Percentiles rank a stretch among this genome's conserved stretches.
Conservation (phyloP, 139 green algal genomes). For the Chlamydomonas incerta region DNA sequence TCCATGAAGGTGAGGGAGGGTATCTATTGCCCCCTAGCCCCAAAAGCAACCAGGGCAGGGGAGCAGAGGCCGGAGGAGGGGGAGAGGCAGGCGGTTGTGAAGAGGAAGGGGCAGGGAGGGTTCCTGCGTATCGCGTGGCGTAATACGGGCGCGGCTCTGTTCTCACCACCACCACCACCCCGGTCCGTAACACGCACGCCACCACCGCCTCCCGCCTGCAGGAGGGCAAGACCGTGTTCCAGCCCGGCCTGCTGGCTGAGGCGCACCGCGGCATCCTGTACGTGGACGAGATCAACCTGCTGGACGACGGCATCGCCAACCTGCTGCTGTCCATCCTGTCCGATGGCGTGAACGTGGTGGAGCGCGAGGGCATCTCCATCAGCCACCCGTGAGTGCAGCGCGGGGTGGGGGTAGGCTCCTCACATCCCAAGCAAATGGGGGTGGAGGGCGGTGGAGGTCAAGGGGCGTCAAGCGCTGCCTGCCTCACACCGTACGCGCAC, state of each 20-base stretch:
- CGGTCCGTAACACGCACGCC: no score
- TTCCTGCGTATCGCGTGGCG: no score
- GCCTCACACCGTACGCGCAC: no score
- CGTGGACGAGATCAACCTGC: slow-evolving; percentile 93
- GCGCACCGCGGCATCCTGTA: slow-evolving; percentile 92
- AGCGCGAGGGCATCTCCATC: slow-evolving; percentile 97
- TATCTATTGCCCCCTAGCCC: no score
- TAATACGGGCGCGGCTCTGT: no score
- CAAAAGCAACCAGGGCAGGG: no score
- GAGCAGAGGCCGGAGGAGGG: background rate
- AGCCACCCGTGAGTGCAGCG: slow-evolving; percentile 87
- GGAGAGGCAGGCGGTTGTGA: background rate
- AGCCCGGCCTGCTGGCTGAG: slow-evolving; percentile 96
- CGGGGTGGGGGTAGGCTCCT: background rate
- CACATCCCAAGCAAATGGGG: no score
- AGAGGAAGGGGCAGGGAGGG: no score
- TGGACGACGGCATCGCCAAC: slow-evolving; percentile 99
- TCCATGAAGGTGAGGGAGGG: slow-evolving; percentile 93
- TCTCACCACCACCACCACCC: no score
- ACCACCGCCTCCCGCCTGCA: slow-evolving; percentile 28
- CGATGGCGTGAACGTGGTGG: slow-evolving; percentile 96
- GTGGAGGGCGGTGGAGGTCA: no score
- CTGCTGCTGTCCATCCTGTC: slow-evolving; percentile 96
- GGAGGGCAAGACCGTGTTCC: slow-evolving; percentile 96
- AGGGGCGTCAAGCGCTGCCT: no score